phyloP scores from a whole-genome alignment of 2,329 filamentous ascomycete genomes.

The Biscogniauxia mediterranea region DNA sequence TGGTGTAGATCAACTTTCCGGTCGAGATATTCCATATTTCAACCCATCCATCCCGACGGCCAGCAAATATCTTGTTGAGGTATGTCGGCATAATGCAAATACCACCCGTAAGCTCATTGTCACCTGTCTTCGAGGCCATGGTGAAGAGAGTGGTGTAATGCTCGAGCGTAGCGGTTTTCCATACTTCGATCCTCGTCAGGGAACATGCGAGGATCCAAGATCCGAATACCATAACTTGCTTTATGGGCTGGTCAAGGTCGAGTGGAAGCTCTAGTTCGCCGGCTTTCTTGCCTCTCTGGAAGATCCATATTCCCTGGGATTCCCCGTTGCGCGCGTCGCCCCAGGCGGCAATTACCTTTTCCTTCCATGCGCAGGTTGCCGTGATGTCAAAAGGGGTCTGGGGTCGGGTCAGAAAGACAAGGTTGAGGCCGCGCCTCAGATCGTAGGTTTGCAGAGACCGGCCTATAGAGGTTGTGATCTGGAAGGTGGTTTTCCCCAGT shows the following conservation, averaged over 20 bases:
- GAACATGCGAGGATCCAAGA: slow-evolving; percentile 87
- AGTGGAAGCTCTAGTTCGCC: slow-evolving; percentile 69
- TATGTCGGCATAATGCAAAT: slow-evolving; percentile 91
- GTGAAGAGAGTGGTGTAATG: slow-evolving; percentile 84
- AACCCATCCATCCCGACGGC: slow-evolving; percentile 80
- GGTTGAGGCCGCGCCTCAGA: slow-evolving; percentile 80
- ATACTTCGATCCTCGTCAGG: slow-evolving; percentile 76
- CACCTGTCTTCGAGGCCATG: slow-evolving; percentile 53
- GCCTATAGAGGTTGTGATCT: slow-evolving; percentile 94
- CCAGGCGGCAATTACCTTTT: slow-evolving; percentile 87
- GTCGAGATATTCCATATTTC: slow-evolving; percentile 98
- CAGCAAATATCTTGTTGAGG: slow-evolving; percentile 92
- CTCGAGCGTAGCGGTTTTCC: slow-evolving; percentile 79
- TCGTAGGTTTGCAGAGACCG: slow-evolving; percentile 94
- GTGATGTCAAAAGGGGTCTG: slow-evolving; percentile 86
- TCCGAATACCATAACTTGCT: slow-evolving; percentile 78
- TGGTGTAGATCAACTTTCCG: slow-evolving; percentile 85
- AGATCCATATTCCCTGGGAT: slow-evolving; percentile 78
- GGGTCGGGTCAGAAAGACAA: slow-evolving; percentile 90
- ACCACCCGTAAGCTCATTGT: slow-evolving; percentile 71
- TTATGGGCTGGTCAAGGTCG: slow-evolving; percentile 68
- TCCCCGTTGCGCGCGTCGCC: slow-evolving; percentile 56
- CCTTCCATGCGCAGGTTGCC: slow-evolving; percentile 83
- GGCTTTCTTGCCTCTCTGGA: slow-evolving; percentile 84
- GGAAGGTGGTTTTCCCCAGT: slow-evolving; percentile 90